These are phyloP conservation scores for grape (Vitis vinifera) DNA, from an alignment of 164 flowering plant species.

Conservation along the genomic window ASM3070453v1 NC_081822.1:1390501-1391000, in stretches of 20 bases:
- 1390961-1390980: constrained; percentile 10
- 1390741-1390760: constrained; percentile 70
- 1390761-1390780: constrained; percentile 83
- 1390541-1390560: constrained; percentile 74
- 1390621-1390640: too few species aligned
- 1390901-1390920: constrained; percentile 84
- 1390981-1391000: too few species aligned
- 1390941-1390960: constrained; percentile 63
- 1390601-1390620: too few species aligned
- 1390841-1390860: constrained; percentile 87
- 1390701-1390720: too few species aligned
- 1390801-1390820: constrained; percentile 87
- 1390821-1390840: constrained; percentile 87
- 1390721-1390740: background rate
- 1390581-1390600: background rate
- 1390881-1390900: constrained; percentile 71
- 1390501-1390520: constrained; percentile 78
- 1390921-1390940: constrained; percentile 73
- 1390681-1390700: too few species aligned
- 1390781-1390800: constrained; percentile 82
- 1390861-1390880: constrained; percentile 61
- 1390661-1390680: too few species aligned
- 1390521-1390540: constrained; percentile 58
- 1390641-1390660: too few species aligned
- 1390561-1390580: constrained; percentile 79